Base-by-base conservation (phyloP, 345 rosid genomes). In the Camelina sativa region DNA sequence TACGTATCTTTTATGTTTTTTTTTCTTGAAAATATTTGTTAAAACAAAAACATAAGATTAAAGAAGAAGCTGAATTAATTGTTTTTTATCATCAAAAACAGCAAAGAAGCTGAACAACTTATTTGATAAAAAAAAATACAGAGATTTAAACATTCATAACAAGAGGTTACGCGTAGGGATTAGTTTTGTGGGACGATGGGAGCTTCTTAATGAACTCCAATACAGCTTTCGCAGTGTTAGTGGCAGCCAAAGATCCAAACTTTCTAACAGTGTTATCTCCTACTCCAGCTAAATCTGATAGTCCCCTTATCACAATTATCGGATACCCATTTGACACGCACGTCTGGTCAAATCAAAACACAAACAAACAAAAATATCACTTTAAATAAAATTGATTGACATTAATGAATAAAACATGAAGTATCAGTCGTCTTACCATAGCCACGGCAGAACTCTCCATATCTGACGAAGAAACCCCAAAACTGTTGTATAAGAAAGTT, bases 391-490 rank as follows among this genome's bases (percentile, higher is more conserved):
- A 50, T 50, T 10, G 48, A 74, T 1, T n/a, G 23, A 50, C 19
- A 43, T 7, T n/a, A 34, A 32, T 44, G 25, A 8, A 9, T 40
- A 6, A 8, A 11, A 23, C 1, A 25, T 16, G 15, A 19, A 6
- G 1, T 38, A 47, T 54, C 51, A 46, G 9, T 46, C 19, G 9
- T 46, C 19, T 59, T 75, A 77, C 88, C 88, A 81, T 85, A 11
- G 77, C 86, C 35, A 83, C 87, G 22, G 86, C 86, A 76, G 82
- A 71, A 58, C 84, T 84, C 82, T 85, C 92, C 86, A 79, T 84
- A 9, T 87, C 88, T 0, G 75, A 67, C 1, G 89, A 81, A 28
- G 88, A 83, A 69, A 84, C 88, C 28, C 67, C 53, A 37, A 84
- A 84, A 25, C 54, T 60, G 34, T 73, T 17, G 59, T 53, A 75